phyloP scores from a whole-genome alignment of 2,329 filamentous ascomycete genomes.

The Hysterium pulicare region DNA sequence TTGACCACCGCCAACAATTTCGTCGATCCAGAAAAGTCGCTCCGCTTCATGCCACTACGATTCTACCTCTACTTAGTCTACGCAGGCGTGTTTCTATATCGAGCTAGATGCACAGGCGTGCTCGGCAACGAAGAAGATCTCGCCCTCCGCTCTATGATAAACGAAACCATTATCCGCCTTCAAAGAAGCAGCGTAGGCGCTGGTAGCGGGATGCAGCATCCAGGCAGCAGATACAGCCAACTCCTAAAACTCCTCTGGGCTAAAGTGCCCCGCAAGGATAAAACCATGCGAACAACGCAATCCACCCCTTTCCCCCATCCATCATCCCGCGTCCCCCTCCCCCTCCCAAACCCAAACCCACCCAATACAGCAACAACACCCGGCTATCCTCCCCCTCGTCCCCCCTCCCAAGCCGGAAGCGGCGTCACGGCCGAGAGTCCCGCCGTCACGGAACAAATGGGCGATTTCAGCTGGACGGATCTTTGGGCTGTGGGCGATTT shows the following conservation, averaged over 20 bases:
- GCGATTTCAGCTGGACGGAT: constrained; percentile 50
- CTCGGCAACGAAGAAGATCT: constrained; percentile 47
- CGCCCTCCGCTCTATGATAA: constrained; percentile 45
- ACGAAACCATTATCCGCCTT: constrained; percentile 44
- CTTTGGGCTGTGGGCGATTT: constrained; percentile 48
- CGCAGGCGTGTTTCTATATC: constrained; percentile 48
- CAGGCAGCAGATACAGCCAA: constrained; percentile 46
- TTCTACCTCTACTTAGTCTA: constrained; percentile 51
- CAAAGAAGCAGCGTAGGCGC: constrained; percentile 41
- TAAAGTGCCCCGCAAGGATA: constrained; percentile 40
- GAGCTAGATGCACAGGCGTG: constrained; percentile 47
- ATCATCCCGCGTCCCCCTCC: background rate
- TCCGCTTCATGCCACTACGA: constrained; percentile 48
- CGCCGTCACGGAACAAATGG: constrained; percentile 45
- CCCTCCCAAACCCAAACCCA: background rate
- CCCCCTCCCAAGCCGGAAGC: constrained; percentile 41
- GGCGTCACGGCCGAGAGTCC: constrained; percentile 38
- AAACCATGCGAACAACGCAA: constrained; percentile 9
- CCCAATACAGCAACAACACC: background rate
- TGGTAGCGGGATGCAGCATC: constrained; percentile 41
- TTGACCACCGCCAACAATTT: constrained; percentile 51
- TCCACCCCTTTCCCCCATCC: background rate
- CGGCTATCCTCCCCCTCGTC: constrained; percentile 2
- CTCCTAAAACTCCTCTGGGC: constrained; percentile 48
- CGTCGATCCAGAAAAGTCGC: constrained; percentile 45